Evolutionary conservation across 805 yeast species (phyloP).

Genomic region (Candida palmyrensis): DNA sequence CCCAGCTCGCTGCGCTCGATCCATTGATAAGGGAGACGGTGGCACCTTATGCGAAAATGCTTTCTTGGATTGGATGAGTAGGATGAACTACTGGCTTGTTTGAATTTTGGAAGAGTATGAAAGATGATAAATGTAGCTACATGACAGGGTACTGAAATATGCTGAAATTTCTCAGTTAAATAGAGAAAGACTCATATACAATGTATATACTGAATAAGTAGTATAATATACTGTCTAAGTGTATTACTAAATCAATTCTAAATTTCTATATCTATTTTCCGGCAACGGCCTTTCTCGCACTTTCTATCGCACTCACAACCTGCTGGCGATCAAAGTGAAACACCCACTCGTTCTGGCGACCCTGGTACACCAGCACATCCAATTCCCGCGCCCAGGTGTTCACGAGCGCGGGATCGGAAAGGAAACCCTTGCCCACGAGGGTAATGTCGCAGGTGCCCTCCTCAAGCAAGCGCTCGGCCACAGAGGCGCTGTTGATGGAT

Average conservation of each 20-base stretch:
- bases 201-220: too few relatives aligned
- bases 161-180: too few relatives aligned
- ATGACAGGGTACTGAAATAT: too few relatives aligned
- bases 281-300: not conserved
- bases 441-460: conserved; percentile 43
- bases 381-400: conserved; percentile 48
- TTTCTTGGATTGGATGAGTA: too few relatives aligned
- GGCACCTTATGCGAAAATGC: too few relatives aligned
- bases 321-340: conserved; percentile 15
- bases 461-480: conserved; percentile 37
- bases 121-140: too few relatives aligned
- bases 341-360: conserved; percentile 20
- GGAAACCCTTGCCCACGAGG: conserved; percentile 41
- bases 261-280: not conserved
- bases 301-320: conserved; percentile 12
- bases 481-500: conserved; percentile 21
- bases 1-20: too few relatives aligned
- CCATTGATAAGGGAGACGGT: too few relatives aligned
- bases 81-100: too few relatives aligned
- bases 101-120: too few relatives aligned
- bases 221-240: too few relatives aligned
- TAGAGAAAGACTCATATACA: too few relatives aligned
- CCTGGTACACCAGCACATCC: conserved; percentile 34
- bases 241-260: not conserved
- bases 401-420: conserved; percentile 47